Conservation (phyloP, 768 basidiomycete genomes). For the Lentinula aciculospora region DNA sequence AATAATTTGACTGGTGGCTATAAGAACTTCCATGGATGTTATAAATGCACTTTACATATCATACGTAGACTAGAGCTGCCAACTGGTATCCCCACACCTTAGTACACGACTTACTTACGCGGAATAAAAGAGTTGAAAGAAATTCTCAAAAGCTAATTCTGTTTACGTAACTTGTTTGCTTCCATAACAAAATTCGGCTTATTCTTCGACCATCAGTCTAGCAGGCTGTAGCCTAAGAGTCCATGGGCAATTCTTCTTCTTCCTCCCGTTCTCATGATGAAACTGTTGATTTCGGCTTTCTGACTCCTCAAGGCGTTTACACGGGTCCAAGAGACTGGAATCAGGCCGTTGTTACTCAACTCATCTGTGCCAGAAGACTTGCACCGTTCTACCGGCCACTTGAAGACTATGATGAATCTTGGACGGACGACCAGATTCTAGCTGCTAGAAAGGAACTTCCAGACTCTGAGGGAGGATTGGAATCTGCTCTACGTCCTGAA, state of each 20-base stretch:
- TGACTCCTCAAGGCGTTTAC: slow-evolving; percentile 83
- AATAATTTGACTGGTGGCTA: no score
- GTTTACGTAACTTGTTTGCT: background rate
- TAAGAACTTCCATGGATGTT: no score
- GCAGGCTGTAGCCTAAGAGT: background rate
- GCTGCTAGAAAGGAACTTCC: slow-evolving; percentile 69
- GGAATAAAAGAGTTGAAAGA: no score
- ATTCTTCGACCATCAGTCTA: background rate
- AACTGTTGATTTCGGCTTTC: slow-evolving; percentile 76
- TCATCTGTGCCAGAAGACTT: slow-evolving; percentile 82
- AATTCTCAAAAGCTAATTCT: no score
- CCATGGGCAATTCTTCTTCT: slow-evolving; percentile 83
- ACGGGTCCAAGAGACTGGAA: slow-evolving; percentile 86
- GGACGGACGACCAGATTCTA: slow-evolving; percentile 86
- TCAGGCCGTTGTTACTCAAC: slow-evolving; percentile 76
- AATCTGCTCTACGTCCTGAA: slow-evolving; percentile 39
- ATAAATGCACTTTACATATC: no score
- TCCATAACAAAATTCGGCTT: background rate
- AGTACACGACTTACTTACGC: no score
- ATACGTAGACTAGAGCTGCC: no score
- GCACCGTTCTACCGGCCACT: slow-evolving; percentile 96
- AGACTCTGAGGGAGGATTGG: slow-evolving; percentile 33
- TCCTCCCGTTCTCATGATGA: slow-evolving; percentile 78
- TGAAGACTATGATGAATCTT: slow-evolving; percentile 85
- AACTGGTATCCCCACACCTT: no score